Percentiles rank a stretch among this genome's conserved stretches.
phyloP scores from a whole-genome alignment of 768 basidiomycete genomes.

The Boletus speciosus region DNA sequence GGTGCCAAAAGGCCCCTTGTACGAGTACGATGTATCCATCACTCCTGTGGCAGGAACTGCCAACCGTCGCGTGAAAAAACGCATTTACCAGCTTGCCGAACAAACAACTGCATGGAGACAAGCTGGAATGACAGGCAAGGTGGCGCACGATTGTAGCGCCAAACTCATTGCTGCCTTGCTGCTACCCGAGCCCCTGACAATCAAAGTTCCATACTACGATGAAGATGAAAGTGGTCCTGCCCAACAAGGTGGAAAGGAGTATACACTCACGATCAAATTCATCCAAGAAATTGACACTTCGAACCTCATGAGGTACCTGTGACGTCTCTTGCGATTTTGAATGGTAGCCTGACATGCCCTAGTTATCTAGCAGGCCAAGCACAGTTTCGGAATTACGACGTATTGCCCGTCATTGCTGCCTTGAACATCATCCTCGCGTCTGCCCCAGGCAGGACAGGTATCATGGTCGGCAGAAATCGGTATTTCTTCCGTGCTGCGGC shows the following conservation, averaged over 20 bases:
- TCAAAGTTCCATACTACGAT: slow-evolving; percentile 42
- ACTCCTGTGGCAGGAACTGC: slow-evolving; percentile 33
- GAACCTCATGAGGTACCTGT: slow-evolving; percentile 37
- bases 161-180: slow-evolving; percentile 42
- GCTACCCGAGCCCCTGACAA: slow-evolving; percentile 41
- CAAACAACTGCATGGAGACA: slow-evolving; percentile 37
- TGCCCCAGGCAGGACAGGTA: slow-evolving; percentile 44
- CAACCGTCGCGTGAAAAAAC: slow-evolving; percentile 39
- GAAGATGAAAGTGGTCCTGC: slow-evolving; percentile 40
- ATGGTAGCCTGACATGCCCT: slow-evolving; percentile 5
- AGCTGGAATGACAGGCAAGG: slow-evolving; percentile 37
- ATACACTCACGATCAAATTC: slow-evolving; percentile 42
- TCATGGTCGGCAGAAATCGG: slow-evolving; percentile 50
- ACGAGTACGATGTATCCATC: slow-evolving; percentile 48
- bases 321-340: not conserved
- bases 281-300: slow-evolving; percentile 43
- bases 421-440: slow-evolving; percentile 49
- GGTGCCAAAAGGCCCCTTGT: slow-evolving; percentile 44
- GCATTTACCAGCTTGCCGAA: slow-evolving; percentile 51
- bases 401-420: slow-evolving; percentile 46
- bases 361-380: slow-evolving; percentile 47
- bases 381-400: slow-evolving; percentile 42
- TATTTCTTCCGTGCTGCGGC: slow-evolving; percentile 46
- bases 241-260: slow-evolving; percentile 36
- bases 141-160: slow-evolving; percentile 47